These are phyloP conservation scores for Onygenales sp. DNA, from an alignment of 2,329 filamentous ascomycete species.

Conservation along the genomic window DNA sequence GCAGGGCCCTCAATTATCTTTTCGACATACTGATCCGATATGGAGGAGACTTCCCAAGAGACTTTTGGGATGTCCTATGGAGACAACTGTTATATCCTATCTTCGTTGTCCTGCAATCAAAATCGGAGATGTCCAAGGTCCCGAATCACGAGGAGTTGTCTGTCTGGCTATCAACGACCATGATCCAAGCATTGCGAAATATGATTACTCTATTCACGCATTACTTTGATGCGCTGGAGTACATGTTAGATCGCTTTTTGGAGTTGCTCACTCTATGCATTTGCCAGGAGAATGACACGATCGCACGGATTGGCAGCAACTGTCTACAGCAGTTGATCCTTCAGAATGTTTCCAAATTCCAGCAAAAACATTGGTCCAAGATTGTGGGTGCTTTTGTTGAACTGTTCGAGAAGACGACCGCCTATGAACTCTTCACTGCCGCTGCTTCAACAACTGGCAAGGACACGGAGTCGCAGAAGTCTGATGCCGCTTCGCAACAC, in stretches of 20 bases:
- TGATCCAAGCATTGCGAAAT: constrained; percentile 96
- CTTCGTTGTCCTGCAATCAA: constrained; percentile 93
- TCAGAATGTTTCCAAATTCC: constrained; percentile 92
- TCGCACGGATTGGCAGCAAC: constrained; percentile 95
- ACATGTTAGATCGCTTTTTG: constrained; percentile 96
- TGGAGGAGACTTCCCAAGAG: constrained; percentile 78
- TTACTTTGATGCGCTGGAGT: constrained; percentile 91
- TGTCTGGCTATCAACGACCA: constrained; percentile 97
- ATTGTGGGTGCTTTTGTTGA: constrained; percentile 94
- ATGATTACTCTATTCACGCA: constrained; percentile 99
- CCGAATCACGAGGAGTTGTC: constrained; percentile 94
- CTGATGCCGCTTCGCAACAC: constrained; percentile 10
- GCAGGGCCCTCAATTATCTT: constrained; percentile 77
- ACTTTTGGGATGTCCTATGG: constrained; percentile 99
- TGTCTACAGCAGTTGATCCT: constrained; percentile 93
- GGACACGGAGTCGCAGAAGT: constrained; percentile 17
- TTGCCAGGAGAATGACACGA: constrained; percentile 97
- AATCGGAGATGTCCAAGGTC: constrained; percentile 92
- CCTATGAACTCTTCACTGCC: constrained; percentile 91
- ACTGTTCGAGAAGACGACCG: constrained; percentile 88
- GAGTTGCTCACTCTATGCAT: constrained; percentile 93
- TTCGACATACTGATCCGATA: constrained; percentile 89
- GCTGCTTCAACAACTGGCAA: constrained; percentile 41
- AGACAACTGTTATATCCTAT: constrained; percentile 94
- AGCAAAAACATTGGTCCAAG: constrained; percentile 77